Conservation (phyloP, 306 rosid genomes). For the Cucurbita maxima region DNA sequence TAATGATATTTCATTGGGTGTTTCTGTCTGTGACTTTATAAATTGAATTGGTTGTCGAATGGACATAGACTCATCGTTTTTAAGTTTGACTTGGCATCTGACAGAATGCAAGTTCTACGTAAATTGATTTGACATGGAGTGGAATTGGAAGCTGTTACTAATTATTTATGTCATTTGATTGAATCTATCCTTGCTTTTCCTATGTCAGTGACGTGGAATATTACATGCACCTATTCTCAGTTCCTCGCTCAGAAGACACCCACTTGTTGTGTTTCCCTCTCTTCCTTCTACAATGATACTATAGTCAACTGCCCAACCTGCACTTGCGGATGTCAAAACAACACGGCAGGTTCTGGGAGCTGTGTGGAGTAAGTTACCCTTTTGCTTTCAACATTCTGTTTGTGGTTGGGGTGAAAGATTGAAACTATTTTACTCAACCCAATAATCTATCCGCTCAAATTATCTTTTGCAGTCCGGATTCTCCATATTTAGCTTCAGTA, state of each 20-base stretch:
- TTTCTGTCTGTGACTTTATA: not conserved
- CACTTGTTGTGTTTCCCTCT: constrained; percentile 92
- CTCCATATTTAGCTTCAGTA: constrained; percentile 66
- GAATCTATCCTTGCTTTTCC: constrained; percentile 2
- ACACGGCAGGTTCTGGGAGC: constrained; percentile 46
- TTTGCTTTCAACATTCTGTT: not conserved
- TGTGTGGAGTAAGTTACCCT: constrained; percentile 58
- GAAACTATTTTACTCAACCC: not conserved
- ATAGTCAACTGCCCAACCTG: constrained; percentile 90
- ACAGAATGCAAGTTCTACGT: not conserved
- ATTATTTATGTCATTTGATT: not conserved
- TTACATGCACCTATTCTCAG: constrained; percentile 94
- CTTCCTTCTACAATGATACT: constrained; percentile 85
- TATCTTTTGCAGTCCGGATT: constrained; percentile 33
- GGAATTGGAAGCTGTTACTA: too few relatives aligned
- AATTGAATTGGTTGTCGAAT: not conserved
- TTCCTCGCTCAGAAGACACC: constrained; percentile 97
- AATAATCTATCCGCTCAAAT: constrained; percentile 5
- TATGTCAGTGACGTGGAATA: constrained; percentile 92
- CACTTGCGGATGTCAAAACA: constrained; percentile 86
- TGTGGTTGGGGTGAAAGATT: not conserved
- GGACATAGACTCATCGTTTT: not conserved
- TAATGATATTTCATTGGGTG: not conserved
- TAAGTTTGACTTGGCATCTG: not conserved
- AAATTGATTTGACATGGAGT: too few relatives aligned